Percentiles rank a stretch among this genome's conserved stretches.
These are phyloP conservation scores for Thinopyrum elongatum DNA, from an alignment of 176 grass and related monocot genomes.

Conservation along the genomic window DNA sequence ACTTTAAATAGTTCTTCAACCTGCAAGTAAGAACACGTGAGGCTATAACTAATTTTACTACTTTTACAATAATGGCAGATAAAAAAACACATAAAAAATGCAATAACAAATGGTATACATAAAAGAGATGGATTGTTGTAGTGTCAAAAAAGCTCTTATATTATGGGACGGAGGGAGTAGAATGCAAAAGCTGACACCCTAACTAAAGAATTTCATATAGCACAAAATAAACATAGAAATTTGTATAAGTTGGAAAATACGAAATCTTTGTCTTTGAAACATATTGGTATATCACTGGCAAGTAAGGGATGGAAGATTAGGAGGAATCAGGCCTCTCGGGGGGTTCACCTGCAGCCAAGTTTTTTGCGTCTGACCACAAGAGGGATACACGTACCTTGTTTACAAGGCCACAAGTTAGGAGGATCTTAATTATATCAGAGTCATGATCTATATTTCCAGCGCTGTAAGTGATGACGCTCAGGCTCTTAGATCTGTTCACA, in stretches of 20 bases:
- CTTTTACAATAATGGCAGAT: not conserved
- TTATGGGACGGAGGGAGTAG: not conserved
- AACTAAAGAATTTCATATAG: not conserved
- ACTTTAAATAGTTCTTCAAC: conserved; percentile 50
- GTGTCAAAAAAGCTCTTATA: too few relatives aligned
- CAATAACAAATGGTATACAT: conserved; percentile 14
- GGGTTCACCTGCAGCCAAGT: not conserved
- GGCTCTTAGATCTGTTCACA: conserved; percentile 6
- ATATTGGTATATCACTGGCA: too few relatives aligned
- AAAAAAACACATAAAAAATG: not conserved
- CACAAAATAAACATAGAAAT: not conserved
- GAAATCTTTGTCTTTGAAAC: too few relatives aligned
- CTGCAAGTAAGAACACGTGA: conserved; percentile 36
- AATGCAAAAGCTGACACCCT: not conserved
- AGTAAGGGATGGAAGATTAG: not conserved
- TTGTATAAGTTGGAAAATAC: too few relatives aligned
- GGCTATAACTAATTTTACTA: not conserved
- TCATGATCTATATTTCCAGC: conserved; percentile 19
- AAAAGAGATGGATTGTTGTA: conserved; percentile 4
- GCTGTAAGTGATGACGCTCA: conserved; percentile 8
- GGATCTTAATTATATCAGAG: conserved; percentile 44
- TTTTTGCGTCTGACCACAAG: not conserved
- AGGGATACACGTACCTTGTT: conserved; percentile 35
- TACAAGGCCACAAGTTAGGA: conserved; percentile 44
- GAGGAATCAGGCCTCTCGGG: not conserved